A percentile compares a stretch with the other conserved stretches of the same genome.
Evolutionary conservation across 306 rosid genomes (phyloP).

Genomic region (Trichosanthes cucumerina): DNA sequence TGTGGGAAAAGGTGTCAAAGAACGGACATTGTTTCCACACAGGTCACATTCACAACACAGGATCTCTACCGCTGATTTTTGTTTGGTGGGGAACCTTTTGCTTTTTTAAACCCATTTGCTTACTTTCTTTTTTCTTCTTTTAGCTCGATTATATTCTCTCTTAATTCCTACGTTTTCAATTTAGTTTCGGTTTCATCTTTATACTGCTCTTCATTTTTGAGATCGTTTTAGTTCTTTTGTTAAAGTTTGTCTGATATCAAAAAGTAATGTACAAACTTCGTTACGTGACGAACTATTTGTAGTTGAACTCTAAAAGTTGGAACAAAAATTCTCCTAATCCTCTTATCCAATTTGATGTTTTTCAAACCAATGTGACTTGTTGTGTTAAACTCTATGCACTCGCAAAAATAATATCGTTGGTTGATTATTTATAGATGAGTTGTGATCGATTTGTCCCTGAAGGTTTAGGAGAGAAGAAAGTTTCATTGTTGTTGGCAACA

Average conservation of each 20-base stretch:
- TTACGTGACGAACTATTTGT: background rate
- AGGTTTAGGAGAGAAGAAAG: no score
- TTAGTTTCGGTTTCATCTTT: background rate
- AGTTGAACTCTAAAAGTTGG: background rate
- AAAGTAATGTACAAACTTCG: background rate
- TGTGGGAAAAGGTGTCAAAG: slow-evolving; percentile 20
- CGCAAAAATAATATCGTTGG: no score
- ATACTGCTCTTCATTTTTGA: background rate
- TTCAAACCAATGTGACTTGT: no score
- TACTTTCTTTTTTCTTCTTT: background rate
- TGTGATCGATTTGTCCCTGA: no score
- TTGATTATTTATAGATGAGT: no score
- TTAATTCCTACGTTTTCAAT: background rate
- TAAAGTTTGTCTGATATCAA: background rate
- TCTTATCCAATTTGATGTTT: no score
- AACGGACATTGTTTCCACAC: slow-evolving; percentile 36
- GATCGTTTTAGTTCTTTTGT: background rate
- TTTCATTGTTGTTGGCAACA: no score
- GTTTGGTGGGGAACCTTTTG: slow-evolving; percentile 8
- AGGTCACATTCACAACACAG: slow-evolving; percentile 34
- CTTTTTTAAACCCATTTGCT: slow-evolving; percentile 17
- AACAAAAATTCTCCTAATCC: no score
- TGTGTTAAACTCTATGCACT: no score
- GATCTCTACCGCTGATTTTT: slow-evolving; percentile 16
- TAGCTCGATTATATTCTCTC: background rate